Evolutionary conservation across 2,329 filamentous ascomycete genomes (phyloP), one percentile per base, ranked within the genome.

Genomic region (Aspergillus sp.): DNA sequence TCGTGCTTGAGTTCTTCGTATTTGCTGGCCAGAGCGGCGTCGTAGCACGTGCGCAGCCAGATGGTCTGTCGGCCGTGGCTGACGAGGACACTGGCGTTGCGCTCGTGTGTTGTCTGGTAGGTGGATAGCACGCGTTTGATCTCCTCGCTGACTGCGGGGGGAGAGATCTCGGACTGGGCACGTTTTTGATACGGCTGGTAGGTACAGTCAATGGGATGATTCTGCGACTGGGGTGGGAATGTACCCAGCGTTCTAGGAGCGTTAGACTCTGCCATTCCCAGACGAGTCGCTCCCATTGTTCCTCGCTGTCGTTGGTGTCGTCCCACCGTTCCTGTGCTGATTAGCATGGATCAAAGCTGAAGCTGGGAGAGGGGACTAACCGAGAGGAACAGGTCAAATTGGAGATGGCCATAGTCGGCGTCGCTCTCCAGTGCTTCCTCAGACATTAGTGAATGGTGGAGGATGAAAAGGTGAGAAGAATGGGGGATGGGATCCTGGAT

Each of bases 401-500:
- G 57, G 19, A 69, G 68, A 53, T 80, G 78, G 3, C 81, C 63
- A 56, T 81, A 74, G 58, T 80, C 80, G 4, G 74, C 78, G 0
- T 77, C 70, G 0, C 72, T 75, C 44, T 78, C 72, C 50, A 82
- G 81, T 58, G 5, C 6, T 44, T 23, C 40, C 2, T 9, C 29
- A 4, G 47, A 49, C 47, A 44, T 44, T 44, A 16, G 38, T 4
- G 38, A 16, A 3, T 4, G 17, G n/a, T 17, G 38, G 3, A 4
- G 38, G 38, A 19, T 19, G 38, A 41, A 41, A 41, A 16, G 16
- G 38, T 23, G 16, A 41, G 38, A 41, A 41, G 38, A 41, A 41
- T 16, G 17, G 16, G n/a, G 17, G 16, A 7, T 10, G 38, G 11
- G n/a, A n/a, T n/a, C n/a, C n/a, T n/a, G n/a, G n/a, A n/a, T n/a